phyloP scores from a whole-genome alignment of 768 basidiomycete species.

The Glaciozyma martinii region DNA sequence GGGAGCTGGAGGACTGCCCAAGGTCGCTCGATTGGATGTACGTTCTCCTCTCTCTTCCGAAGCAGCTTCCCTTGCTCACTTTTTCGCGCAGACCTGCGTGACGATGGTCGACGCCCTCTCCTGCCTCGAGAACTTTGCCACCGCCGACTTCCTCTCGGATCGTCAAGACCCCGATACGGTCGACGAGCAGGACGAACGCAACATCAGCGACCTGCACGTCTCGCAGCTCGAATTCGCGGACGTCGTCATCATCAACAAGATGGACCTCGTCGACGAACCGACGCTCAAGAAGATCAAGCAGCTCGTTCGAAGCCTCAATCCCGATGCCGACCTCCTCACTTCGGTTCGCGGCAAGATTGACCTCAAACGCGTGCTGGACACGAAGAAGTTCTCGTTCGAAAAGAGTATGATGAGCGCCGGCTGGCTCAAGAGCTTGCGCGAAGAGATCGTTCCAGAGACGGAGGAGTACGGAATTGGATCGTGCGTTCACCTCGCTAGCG shows the following conservation, averaged over 20 bases:
- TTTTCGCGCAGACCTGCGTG: slow-evolving; percentile 32
- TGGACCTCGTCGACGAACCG: slow-evolving; percentile 32
- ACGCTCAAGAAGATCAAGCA: slow-evolving; percentile 32
- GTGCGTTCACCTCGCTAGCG: neutral
- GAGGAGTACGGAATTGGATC: slow-evolving; percentile 33
- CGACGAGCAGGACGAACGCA: slow-evolving; percentile 39
- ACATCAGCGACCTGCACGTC: slow-evolving; percentile 29
- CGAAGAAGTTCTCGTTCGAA: slow-evolving; percentile 36
- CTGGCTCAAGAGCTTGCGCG: slow-evolving; percentile 36
- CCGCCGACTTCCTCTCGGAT: slow-evolving; percentile 39
- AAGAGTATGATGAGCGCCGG: slow-evolving; percentile 36
- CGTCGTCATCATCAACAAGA: slow-evolving; percentile 39
- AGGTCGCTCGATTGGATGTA: slow-evolving; percentile 35
- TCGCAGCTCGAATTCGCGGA: slow-evolving; percentile 41
- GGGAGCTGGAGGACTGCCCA: slow-evolving; percentile 36
- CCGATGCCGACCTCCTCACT: slow-evolving; percentile 30
- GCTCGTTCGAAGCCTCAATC: slow-evolving; percentile 37
- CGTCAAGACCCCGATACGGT: slow-evolving; percentile 28
- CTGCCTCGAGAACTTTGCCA: slow-evolving; percentile 37
- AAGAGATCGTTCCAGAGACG: slow-evolving; percentile 38
- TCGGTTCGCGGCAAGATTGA: slow-evolving; percentile 30
- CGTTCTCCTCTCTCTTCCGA: neutral
- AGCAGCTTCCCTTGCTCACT: too few relatives aligned
- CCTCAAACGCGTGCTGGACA: slow-evolving; percentile 37
- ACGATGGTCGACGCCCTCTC: slow-evolving; percentile 37